These are phyloP conservation scores for Exserohilum rostratum DNA, from an alignment of 2,329 filamentous ascomycete genomes.

Conservation along the genomic window DNA sequence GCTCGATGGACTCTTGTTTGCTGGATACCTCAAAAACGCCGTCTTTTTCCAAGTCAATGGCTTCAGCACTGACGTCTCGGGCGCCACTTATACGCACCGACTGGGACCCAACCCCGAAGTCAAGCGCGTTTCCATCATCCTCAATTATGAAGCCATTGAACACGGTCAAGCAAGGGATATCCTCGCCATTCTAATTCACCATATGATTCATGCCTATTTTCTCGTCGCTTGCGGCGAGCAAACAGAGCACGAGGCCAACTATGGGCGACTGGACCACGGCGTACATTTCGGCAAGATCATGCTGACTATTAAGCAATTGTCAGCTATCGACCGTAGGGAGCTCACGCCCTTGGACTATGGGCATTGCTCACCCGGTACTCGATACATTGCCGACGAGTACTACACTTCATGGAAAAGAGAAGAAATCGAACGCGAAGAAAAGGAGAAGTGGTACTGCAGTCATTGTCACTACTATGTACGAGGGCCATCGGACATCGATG, in stretches of 20 bases:
- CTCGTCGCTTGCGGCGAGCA: constrained; percentile 50
- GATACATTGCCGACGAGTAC: constrained; percentile 20
- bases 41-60: constrained; percentile 44
- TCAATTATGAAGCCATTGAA: constrained; percentile 33
- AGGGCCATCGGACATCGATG: constrained; percentile 21
- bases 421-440: constrained; percentile 1
- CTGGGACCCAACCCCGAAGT: constrained; percentile 28
- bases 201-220: constrained; percentile 56
- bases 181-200: constrained; percentile 50
- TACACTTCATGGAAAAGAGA: constrained; percentile 2
- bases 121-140: constrained; percentile 46
- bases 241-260: constrained; percentile 37
- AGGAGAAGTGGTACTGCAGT: constrained; percentile 33
- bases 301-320: constrained; percentile 46
- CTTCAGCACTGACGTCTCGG: constrained; percentile 37
- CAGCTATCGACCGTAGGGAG: constrained; percentile 29
- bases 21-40: constrained; percentile 45
- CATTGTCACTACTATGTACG: constrained; percentile 28
- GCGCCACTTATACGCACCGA: constrained; percentile 46
- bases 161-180: constrained; percentile 40
- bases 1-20: constrained; percentile 48
- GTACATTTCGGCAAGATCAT: constrained; percentile 51
- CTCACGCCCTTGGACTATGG: constrained; percentile 46
- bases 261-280: constrained; percentile 47
- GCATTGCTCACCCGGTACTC: constrained; percentile 13